Conservation (phyloP, 2,329 filamentous ascomycete species). For the Monilinia vaccinii-corymbosi region DNA sequence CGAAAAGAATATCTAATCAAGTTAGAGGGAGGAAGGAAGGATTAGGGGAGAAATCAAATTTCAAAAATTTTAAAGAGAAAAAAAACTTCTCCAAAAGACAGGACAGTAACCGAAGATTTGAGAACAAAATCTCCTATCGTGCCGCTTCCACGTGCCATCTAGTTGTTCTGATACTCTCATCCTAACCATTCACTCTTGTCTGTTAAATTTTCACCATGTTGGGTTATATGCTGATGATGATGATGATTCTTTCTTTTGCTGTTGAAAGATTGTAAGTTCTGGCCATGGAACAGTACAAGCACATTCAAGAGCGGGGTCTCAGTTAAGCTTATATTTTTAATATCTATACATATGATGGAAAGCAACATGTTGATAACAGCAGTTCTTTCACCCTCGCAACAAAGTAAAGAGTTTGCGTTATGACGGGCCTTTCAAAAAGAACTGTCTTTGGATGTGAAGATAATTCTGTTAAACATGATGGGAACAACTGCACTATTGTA, state of each 20-base stretch:
- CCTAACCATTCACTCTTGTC: not conserved
- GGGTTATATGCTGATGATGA: too few species aligned
- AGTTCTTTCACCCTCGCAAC: not conserved
- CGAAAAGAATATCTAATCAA: not conserved
- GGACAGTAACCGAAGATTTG: not conserved
- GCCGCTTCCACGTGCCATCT: not conserved
- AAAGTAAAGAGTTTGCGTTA: not conserved
- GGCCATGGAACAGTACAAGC: too few species aligned
- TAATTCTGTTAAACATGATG: not conserved
- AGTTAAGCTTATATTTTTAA: too few species aligned
- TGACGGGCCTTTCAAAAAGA: not conserved
- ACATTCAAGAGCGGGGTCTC: too few species aligned
- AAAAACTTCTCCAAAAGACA: not conserved
- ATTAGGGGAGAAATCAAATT: not conserved
- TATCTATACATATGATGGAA: too few species aligned
- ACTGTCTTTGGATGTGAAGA: not conserved
- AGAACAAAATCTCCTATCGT: not conserved
- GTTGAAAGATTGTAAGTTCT: too few species aligned
- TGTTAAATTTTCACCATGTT: not conserved
- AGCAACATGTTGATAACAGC: too few species aligned
- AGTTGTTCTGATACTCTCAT: not conserved
- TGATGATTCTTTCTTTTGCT: too few species aligned
- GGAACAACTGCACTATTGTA: not conserved
- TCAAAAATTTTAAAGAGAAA: not conserved
- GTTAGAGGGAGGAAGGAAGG: not conserved